A percentile compares a stretch with the other conserved stretches of the same genome.
Evolutionary conservation across 192 early-diverging fungal species (phyloP).

Genomic region (Rhizophagus prolifer): DNA sequence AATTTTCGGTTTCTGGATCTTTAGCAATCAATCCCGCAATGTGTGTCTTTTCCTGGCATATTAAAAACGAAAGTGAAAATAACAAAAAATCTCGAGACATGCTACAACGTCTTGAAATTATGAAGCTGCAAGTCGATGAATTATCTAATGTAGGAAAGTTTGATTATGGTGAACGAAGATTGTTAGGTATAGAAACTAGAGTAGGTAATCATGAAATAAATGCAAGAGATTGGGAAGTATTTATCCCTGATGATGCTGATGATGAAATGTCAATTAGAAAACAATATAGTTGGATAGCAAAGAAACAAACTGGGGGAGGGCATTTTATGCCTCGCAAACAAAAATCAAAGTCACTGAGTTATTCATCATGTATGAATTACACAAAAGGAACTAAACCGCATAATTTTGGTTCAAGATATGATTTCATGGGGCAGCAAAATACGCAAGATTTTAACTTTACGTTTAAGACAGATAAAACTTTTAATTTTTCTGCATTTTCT

Average conservation of each 20-base stretch:
- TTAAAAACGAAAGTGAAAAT: neutral
- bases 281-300: no score
- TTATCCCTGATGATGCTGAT: conserved; percentile 10
- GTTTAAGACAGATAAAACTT: no score
- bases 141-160: neutral
- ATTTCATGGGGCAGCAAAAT: no score
- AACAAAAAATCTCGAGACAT: neutral
- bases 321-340: no score
- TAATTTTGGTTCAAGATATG: no score
- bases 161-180: neutral
- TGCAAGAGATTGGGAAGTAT: conserved; percentile 6
- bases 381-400: no score
- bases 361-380: no score
- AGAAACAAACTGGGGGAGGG: no score
- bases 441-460: no score
- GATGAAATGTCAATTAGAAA: neutral
- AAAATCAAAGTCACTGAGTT: no score
- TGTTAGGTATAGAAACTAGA: neutral
- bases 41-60: conserved; percentile 17
- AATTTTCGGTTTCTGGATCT: neutral
- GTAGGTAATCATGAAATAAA: neutral
- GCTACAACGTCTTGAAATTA: conserved; percentile 2
- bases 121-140: neutral
- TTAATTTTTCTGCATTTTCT: no score
- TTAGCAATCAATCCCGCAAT: conserved; percentile 24